phyloP scores from a whole-genome alignment of 2,329 filamentous ascomycete genomes.

The Ceratocystis harringtonii region DNA sequence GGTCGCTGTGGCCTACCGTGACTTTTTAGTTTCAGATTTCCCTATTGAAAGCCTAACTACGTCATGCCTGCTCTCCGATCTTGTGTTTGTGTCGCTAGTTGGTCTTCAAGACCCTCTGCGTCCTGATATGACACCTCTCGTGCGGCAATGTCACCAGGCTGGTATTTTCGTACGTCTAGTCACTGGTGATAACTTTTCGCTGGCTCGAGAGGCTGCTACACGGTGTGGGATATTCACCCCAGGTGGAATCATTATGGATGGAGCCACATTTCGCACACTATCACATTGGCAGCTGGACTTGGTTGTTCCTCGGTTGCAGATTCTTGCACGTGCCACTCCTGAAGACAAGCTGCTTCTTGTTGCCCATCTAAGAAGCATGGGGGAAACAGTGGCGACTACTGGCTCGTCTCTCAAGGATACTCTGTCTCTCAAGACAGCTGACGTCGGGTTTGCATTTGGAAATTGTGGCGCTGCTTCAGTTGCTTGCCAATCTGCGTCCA shows the following conservation, averaged over 20 bases:
- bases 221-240: conserved; percentile 43
- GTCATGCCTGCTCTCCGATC: conserved; percentile 19
- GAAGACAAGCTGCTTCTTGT: conserved; percentile 55
- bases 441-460: conserved; percentile 55
- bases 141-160: conserved; percentile 45
- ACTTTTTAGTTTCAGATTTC: conserved; percentile 36
- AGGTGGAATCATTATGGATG: conserved; percentile 44
- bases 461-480: conserved; percentile 47
- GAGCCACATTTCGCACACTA: conserved; percentile 40
- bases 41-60: conserved; percentile 26
- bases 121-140: conserved; percentile 45
- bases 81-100: conserved; percentile 34
- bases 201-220: conserved; percentile 30
- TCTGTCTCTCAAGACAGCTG: conserved; percentile 48
- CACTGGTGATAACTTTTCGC: conserved; percentile 37
- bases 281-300: conserved; percentile 34
- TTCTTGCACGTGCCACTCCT: conserved; percentile 53
- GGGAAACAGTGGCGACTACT: conserved; percentile 51
- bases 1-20: conserved; percentile 49
- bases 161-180: conserved; percentile 52
- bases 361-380: conserved; percentile 46
- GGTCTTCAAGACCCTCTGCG: conserved; percentile 56
- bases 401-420: conserved; percentile 54
- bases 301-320: conserved; percentile 47
- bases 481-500: conserved; percentile 45